Conservation (phyloP, 371 early-diverging fungal species). For the Parasitella parasitica region DNA sequence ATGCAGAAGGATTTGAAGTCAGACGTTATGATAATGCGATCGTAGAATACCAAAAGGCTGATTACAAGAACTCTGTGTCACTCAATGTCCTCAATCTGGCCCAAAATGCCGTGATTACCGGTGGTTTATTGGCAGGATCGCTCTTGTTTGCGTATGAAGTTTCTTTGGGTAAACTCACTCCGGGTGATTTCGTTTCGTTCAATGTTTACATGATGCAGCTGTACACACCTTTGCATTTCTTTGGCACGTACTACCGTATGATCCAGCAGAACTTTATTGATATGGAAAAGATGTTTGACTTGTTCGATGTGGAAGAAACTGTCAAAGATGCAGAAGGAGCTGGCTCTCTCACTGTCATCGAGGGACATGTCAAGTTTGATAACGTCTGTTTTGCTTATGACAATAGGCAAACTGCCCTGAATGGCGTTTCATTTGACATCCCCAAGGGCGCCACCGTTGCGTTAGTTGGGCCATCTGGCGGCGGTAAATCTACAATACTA, state of each 20-base stretch:
- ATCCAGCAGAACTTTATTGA: conserved; percentile 87
- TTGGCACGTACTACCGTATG: conserved; percentile 55
- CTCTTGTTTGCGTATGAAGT: conserved; percentile 81
- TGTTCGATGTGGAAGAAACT: conserved; percentile 74
- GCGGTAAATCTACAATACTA: conserved; percentile 88
- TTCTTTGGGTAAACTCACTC: conserved; percentile 63
- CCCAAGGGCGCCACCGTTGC: conserved; percentile 82
- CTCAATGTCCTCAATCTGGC: conserved; percentile 79
- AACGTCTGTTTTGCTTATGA: conserved; percentile 84
- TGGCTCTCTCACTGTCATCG: conserved; percentile 44
- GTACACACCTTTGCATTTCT: conserved; percentile 61
- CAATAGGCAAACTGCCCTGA: conserved; percentile 63
- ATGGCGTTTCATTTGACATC: conserved; percentile 80
- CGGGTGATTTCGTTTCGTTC: conserved; percentile 89
- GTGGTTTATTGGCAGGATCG: conserved; percentile 76
- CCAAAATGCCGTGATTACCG: conserved; percentile 83
- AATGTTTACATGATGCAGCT: conserved; percentile 82
- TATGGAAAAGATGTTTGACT: conserved; percentile 91
- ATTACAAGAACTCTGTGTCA: conserved; percentile 68
- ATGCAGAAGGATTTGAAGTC: conserved; percentile 79
- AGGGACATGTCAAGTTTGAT: conserved; percentile 71
- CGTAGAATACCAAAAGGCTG: conserved; percentile 78
- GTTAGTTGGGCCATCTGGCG: conserved; percentile 89
- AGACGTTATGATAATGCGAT: conserved; percentile 75
- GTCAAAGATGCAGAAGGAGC: conserved; percentile 64